phyloP scores from a whole-genome alignment of 345 rosid species.

The Murraya paniculata region DNA sequence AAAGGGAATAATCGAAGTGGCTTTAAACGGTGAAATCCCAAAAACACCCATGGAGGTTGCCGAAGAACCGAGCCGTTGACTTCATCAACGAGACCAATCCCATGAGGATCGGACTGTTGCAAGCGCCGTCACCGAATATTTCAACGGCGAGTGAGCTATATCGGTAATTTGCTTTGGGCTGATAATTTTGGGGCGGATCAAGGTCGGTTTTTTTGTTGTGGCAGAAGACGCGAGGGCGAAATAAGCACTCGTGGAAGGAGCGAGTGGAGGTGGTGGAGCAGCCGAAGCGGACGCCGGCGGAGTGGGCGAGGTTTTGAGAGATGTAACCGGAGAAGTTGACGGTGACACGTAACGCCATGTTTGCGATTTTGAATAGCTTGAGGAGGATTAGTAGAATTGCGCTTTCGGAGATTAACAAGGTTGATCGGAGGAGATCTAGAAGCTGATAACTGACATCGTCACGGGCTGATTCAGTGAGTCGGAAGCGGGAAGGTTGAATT shows the following conservation, averaged over 20 bases:
- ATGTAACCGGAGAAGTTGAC: conserved; percentile 60
- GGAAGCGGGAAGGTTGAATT: conserved; percentile 30
- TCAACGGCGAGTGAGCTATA: conserved; percentile 49
- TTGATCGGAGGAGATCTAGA: conserved; percentile 31
- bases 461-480: conserved; percentile 15
- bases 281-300: conserved; percentile 50
- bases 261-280: conserved; percentile 37
- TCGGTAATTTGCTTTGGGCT: conserved; percentile 10
- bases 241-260: conserved; percentile 47
- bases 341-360: conserved; percentile 78
- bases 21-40: conserved; percentile 57
- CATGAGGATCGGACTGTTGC: conserved; percentile 35
- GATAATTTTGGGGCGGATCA: conserved; percentile 26
- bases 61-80: conserved; percentile 35
- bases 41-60: conserved; percentile 21
- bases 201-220: conserved; percentile 38
- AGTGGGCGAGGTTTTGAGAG: conserved; percentile 53
- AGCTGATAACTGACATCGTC: conserved; percentile 20
- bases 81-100: conserved; percentile 60
- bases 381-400: conserved; percentile 46
- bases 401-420: conserved; percentile 32
- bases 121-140: conserved; percentile 36
- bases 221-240: conserved; percentile 46
- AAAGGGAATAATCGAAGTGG: conserved; percentile 63
- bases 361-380: conserved; percentile 30